These are phyloP conservation scores for Volvariella surrecta DNA, from an alignment of 1,284 basidiomycete species.

Conservation along the genomic window DNA sequence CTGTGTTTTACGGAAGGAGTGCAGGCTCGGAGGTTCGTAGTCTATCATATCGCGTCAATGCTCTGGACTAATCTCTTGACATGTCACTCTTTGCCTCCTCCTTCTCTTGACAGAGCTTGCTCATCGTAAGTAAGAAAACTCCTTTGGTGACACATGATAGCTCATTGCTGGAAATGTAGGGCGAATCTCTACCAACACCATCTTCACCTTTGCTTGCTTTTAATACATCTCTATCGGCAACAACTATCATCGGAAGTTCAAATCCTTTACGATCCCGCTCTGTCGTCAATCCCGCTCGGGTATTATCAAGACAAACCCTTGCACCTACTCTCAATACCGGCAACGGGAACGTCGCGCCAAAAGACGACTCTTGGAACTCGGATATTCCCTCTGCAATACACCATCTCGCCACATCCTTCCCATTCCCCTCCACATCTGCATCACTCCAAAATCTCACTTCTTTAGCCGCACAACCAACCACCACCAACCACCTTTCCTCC, in stretches of 20 bases:
- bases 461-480: too few species aligned
- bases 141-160: too few species aligned
- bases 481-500: too few species aligned
- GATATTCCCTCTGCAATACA: slow-evolving; percentile 25
- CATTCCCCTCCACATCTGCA: slow-evolving; percentile 29
- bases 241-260: too few species aligned
- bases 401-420: slow-evolving; percentile 44
- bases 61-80: slow-evolving; percentile 7
- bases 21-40: slow-evolving; percentile 51
- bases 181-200: too few species aligned
- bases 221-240: too few species aligned
- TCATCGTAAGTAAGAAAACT: too few species aligned
- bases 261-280: too few species aligned
- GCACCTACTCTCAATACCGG: background rate
- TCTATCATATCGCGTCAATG: slow-evolving; percentile 4
- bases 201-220: too few species aligned
- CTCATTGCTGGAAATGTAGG: too few species aligned
- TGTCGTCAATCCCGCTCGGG: too few species aligned
- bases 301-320: too few species aligned
- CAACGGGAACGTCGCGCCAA: slow-evolving; percentile 7
- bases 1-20: slow-evolving; percentile 57
- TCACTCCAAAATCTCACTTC: slow-evolving; percentile 1
- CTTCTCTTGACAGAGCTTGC: background rate
- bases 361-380: slow-evolving; percentile 8
- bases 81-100: background rate